Base-by-base conservation (phyloP, 1,284 basidiomycete species). In the Rugosomyces carneus region DNA sequence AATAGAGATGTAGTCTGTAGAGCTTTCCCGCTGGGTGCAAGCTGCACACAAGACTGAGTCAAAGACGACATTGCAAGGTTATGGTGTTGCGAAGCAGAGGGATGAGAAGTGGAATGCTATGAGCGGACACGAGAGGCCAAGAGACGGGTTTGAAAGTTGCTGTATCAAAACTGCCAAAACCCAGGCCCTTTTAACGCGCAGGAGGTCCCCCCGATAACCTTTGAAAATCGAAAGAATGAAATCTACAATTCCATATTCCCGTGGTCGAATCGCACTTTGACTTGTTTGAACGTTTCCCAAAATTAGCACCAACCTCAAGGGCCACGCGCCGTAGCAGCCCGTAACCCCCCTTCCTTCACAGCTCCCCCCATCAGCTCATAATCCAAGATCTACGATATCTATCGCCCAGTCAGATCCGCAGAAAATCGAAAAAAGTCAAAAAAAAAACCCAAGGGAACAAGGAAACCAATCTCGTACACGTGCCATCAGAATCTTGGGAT, bases 131-230 rank as follows among this genome's bases (percentile, higher is more conserved):
- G 11, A 31, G 29, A 26, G 24, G 10, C 24, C 24, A 26, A n/a
- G 24, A 26, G 24, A 10, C 24, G 10, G 29, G 29, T 8, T 31
- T 31, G 29, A 31, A 31, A 13, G 29, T 31, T 31, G 29, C 8
- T 31, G 29, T 8, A 31, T 31, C 29, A 31, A 31, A 31, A 31
- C 7, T 31, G 29, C 29, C 29, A 31, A 56, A 59, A 57, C 39
- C 52, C 53, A 49, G 49, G 59, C 57, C 61, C 64, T 76, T 76
- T 71, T 75, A 76, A 62, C 59, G 52, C 53, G 53, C 57, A 42
- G 57, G 53, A 56, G 57, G 35, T 53, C 29, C 37, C 29, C 29
- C n/a, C n/a, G 29, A 31, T 31, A 10, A 13, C 29, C n/a, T 31
- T 31, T 31, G 6, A 10, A 10, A 31, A 31, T 31, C 5, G 29